phyloP scores from a whole-genome alignment of 768 basidiomycete species.

The Amanita exitialis region DNA sequence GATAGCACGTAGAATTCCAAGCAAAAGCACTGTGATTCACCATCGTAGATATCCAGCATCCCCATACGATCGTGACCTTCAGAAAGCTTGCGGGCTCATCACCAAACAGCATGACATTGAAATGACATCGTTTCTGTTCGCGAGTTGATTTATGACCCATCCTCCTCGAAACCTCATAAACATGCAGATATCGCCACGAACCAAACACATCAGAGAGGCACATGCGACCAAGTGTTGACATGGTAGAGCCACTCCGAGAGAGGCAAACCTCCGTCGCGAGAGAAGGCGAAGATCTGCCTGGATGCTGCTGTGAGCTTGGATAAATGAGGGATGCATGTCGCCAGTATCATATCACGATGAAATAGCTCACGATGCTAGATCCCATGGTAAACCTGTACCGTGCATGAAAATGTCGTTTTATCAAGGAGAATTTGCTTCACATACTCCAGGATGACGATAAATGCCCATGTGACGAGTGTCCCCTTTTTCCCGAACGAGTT shows the following conservation, averaged over 20 bases:
- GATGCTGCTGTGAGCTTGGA: slow-evolving; percentile 18
- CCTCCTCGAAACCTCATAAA: too few relatives aligned
- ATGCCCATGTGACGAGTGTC: slow-evolving; percentile 27
- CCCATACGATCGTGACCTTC: too few relatives aligned
- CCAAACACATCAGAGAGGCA: slow-evolving; percentile 49
- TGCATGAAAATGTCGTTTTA: background rate
- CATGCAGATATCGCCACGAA: slow-evolving; percentile 37
- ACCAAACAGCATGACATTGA: too few relatives aligned
- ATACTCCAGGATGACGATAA: slow-evolving; percentile 30
- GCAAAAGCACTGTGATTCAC: too few relatives aligned
- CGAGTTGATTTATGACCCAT: too few relatives aligned
- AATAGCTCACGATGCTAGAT: slow-evolving; percentile 33
- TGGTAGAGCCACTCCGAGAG: slow-evolving; percentile 52
- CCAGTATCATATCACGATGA: too few relatives aligned
- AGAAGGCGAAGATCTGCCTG: slow-evolving; percentile 65
- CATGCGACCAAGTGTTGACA: slow-evolving; percentile 40
- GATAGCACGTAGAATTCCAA: too few relatives aligned
- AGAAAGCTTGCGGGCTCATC: too few relatives aligned
- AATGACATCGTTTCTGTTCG: too few relatives aligned
- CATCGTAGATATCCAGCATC: too few relatives aligned
- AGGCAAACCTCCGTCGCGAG: slow-evolving; percentile 56
- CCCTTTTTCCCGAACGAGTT: slow-evolving; percentile 30
- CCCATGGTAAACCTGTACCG: slow-evolving; percentile 43
- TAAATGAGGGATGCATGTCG: background rate
- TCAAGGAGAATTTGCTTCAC: background rate